phyloP scores from a whole-genome alignment of 345 rosid species.

The Lepidium didymum region DNA sequence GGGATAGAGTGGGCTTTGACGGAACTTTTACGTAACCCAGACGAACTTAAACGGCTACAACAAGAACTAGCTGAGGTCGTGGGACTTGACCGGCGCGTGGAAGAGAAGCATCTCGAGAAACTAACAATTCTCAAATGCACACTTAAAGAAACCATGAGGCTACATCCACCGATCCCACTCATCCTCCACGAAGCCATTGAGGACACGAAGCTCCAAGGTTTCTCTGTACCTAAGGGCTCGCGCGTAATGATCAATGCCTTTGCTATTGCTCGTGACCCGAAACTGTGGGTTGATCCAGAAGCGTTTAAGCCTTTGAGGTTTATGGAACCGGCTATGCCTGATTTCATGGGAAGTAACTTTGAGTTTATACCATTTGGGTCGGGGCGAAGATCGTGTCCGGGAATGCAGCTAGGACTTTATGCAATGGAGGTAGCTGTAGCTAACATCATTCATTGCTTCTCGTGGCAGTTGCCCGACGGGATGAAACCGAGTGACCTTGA shows the following conservation, averaged over 20 bases:
- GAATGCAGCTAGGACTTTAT: constrained; percentile 89
- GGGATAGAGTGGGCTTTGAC: constrained; percentile 89
- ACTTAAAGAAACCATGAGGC: constrained; percentile 70
- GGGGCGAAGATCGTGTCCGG: constrained; percentile 88
- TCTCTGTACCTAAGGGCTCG: constrained; percentile 52
- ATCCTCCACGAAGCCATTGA: constrained; percentile 83
- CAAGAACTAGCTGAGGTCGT: constrained; percentile 69
- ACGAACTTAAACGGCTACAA: constrained; percentile 57
- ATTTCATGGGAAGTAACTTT: constrained; percentile 69
- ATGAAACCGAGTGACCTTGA: constrained; percentile 82
- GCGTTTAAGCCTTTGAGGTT: constrained; percentile 69
- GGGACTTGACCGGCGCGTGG: constrained; percentile 67
- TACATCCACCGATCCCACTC: constrained; percentile 95
- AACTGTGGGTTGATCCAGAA: constrained; percentile 72
- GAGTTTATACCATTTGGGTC: constrained; percentile 92
- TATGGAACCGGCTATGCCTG: constrained; percentile 50
- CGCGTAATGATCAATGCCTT: constrained; percentile 73
- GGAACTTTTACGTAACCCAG: constrained; percentile 66
- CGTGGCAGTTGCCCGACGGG: constrained; percentile 86
- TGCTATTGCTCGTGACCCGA: constrained; percentile 71
- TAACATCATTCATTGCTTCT: constrained; percentile 61
- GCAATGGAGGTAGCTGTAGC: constrained; percentile 68
- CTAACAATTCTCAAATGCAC: constrained; percentile 53
- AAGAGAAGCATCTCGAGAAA: constrained; percentile 66
- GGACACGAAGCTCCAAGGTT: constrained; percentile 55